phyloP scores from a whole-genome alignment of 768 basidiomycete genomes.

The Termitomyces sp. region DNA sequence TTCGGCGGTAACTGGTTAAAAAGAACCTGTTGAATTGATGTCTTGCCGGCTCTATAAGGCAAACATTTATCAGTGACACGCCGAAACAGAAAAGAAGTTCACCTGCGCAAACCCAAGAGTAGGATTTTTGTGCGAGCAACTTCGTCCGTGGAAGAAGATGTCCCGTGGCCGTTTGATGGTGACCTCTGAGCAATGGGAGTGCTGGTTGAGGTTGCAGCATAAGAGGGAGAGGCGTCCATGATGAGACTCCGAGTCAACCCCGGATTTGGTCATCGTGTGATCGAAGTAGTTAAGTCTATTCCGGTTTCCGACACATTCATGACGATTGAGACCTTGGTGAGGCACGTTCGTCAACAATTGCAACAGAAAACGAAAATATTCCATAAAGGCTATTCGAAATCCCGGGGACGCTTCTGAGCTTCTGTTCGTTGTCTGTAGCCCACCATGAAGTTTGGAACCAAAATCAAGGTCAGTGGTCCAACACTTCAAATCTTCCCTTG shows the following conservation, averaged over 20 bases:
- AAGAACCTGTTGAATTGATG: constrained; percentile 86
- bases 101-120: constrained; percentile 69
- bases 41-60: constrained; percentile 75
- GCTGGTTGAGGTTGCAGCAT: constrained; percentile 26
- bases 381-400: background rate
- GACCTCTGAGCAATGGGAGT: constrained; percentile 19
- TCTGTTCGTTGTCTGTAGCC: background rate
- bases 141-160: constrained; percentile 12
- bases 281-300: background rate
- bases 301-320: background rate
- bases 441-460: constrained; percentile 76
- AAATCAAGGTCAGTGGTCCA: constrained; percentile 38
- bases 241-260: constrained; percentile 8
- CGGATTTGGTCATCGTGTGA: background rate
- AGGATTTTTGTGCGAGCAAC: constrained; percentile 61
- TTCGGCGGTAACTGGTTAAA: constrained; percentile 81
- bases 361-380: background rate
- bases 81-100: background rate
- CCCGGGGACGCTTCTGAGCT: background rate
- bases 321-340: background rate
- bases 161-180: constrained; percentile 22
- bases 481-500: background rate
- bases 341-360: background rate
- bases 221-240: constrained; percentile 20
- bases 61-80: constrained; percentile 2